A percentile compares a stretch with the other conserved stretches of the same genome.
phyloP scores from a whole-genome alignment of 495 filamentous ascomycete species.

The Hypoxylon lenormandii region DNA sequence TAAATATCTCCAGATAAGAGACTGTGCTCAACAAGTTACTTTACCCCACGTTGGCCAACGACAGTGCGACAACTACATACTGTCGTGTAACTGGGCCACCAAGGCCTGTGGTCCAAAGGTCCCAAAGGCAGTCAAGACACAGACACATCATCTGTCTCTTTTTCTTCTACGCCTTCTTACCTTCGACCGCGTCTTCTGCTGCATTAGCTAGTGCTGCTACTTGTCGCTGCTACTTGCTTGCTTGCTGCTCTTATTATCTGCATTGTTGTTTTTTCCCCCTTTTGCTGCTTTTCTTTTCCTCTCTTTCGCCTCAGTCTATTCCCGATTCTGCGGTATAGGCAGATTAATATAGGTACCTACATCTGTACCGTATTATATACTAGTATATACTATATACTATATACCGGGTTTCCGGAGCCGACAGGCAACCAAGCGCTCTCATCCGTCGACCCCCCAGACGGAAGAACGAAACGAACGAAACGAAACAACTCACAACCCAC shows the following conservation, averaged over 20 bases:
- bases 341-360: conserved; percentile 3
- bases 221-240: not conserved
- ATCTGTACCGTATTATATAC: conserved; percentile 2
- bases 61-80: conserved; percentile 49
- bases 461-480: conserved; percentile 29
- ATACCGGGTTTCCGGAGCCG: conserved; percentile 45
- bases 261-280: conserved; percentile 6
- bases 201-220: conserved; percentile 1
- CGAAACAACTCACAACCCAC: conserved; percentile 22
- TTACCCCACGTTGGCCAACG: conserved; percentile 47
- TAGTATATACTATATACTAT: conserved; percentile 29
- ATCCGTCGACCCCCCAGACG: conserved; percentile 2
- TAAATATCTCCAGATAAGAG: not conserved
- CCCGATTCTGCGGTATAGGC: conserved; percentile 17
- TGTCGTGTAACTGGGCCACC: conserved; percentile 39
- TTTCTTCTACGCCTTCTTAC: not conserved
- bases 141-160: conserved; percentile 40
- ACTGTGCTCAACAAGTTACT: conserved; percentile 28
- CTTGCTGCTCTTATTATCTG: conserved; percentile 24
- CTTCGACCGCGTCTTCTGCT: conserved; percentile 1
- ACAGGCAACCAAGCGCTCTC: conserved; percentile 26
- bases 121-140: conserved; percentile 25
- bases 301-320: not conserved
- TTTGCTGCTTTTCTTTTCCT: conserved; percentile 18
- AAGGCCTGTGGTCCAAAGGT: not conserved